Evolutionary conservation across 352 stramenopile species (phyloP), one percentile per base, ranked within the genome.

Genomic region (Globisporangium paddicum): DNA sequence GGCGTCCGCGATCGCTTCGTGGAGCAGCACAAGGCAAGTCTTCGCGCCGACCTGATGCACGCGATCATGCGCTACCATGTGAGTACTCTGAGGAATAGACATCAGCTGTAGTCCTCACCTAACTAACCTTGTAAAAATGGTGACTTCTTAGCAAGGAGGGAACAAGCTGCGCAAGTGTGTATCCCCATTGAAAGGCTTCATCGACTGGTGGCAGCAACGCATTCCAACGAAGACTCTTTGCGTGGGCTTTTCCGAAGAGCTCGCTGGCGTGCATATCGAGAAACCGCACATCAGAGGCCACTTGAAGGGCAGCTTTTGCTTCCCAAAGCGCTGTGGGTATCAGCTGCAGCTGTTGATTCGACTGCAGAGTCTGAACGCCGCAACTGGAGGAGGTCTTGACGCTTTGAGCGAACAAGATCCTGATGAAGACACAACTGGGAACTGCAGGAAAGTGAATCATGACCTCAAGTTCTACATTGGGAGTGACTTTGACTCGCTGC

Each of bases 161-260:
- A 64, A 68, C 32, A 80, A 73, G 47, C 63, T 86, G 13, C 69
- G 69, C 0, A 69, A 64, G 49, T 86, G 77, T 55, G 78, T 85
- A 44, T 88, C 87, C 23, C 80, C 80, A 2, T 41, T 85, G 3
- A 87, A 76, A 38, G 80, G 82, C 0, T 57, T 51, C n/a, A 60
- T 93, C 21, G 70, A 87, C 19, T 93, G 82, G 82, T 93, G 82
- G 82, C 53, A 74, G 32, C 47, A 70, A 1, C 69, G 73, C 34
- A 71, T 78, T 23, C 34, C 55, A 0, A 68, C 63, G 14, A 79
- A 77, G 42, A 79, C 79, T 0, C 63, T 59, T 8, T 71, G 71
- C 3, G 56, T 92, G 5, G 54, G 23, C 2, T 67, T 72, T 21
- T 46, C 55, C 0, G 34, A 77, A 11, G 44, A 58, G 1, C 32